These are phyloP conservation scores for Puccinia polysora DNA, from an alignment of 1,284 basidiomycete species.

Conservation along the genomic window DNA sequence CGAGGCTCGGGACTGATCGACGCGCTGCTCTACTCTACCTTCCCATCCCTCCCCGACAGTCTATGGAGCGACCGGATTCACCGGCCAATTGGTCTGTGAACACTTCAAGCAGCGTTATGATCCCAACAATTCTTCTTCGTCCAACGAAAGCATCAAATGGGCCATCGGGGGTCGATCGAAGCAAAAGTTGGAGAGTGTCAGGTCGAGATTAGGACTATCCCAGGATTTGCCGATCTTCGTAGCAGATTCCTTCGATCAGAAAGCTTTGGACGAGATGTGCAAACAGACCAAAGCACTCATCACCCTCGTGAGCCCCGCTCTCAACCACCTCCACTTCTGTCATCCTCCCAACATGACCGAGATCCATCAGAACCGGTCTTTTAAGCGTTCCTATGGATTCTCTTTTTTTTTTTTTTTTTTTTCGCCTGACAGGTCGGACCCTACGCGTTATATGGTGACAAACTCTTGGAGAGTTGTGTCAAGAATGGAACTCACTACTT, in stretches of 20 bases:
- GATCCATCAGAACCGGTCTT: too few species aligned
- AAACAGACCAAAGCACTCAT: constrained; percentile 35
- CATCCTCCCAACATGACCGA: too few species aligned
- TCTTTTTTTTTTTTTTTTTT: too few species aligned
- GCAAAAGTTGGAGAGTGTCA: constrained; percentile 33
- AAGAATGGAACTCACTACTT: constrained; percentile 39
- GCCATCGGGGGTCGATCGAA: constrained; percentile 39
- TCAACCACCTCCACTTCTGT: not conserved
- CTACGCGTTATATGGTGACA: constrained; percentile 36
- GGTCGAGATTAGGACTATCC: constrained; percentile 21
- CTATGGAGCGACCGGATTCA: constrained; percentile 38
- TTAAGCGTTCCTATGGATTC: too few species aligned
- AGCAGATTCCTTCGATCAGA: constrained; percentile 31
- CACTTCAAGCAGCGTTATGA: constrained; percentile 18
- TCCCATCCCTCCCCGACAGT: too few species aligned
- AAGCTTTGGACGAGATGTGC: constrained; percentile 24
- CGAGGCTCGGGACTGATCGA: not conserved
- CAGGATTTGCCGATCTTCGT: constrained; percentile 18
- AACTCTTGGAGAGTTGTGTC: constrained; percentile 8
- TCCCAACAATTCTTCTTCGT: not conserved
- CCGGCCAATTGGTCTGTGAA: constrained; percentile 36
- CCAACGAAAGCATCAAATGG: constrained; percentile 15
- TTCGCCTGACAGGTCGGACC: constrained; percentile 32
- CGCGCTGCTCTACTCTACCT: too few species aligned
- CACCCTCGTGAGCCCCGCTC: constrained; percentile 17